Evolutionary conservation across 305 asterid genomes (phyloP).

Genomic region (Fraxinus angustifolia): DNA sequence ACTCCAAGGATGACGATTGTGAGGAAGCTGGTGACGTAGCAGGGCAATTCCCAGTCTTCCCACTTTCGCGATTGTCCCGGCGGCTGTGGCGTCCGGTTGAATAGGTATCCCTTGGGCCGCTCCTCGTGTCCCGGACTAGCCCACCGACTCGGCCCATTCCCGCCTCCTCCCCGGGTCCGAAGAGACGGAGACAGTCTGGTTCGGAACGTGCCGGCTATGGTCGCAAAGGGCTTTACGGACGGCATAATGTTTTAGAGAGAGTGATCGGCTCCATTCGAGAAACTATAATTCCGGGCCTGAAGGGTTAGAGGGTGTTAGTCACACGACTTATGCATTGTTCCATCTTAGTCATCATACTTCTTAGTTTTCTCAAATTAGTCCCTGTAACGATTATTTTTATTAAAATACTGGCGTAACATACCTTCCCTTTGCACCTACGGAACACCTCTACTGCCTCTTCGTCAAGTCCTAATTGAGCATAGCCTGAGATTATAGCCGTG

Average conservation of each 20-base stretch:
- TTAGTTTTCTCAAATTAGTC: neutral
- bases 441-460: too few relatives aligned
- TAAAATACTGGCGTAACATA: too few relatives aligned
- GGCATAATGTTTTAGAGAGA: conserved; percentile 30
- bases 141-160: conserved; percentile 63
- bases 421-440: too few relatives aligned
- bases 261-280: neutral
- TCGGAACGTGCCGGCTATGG: conserved; percentile 60
- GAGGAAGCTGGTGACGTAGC: conserved; percentile 70
- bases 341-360: neutral
- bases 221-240: conserved; percentile 52
- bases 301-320: neutral
- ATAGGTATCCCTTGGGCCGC: conserved; percentile 63
- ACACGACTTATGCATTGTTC: neutral
- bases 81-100: conserved; percentile 59
- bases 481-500: too few relatives aligned
- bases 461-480: too few relatives aligned
- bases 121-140: conserved; percentile 72
- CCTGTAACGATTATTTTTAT: neutral
- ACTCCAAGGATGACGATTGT: conserved; percentile 76
- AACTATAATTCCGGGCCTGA: neutral
- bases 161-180: conserved; percentile 58
- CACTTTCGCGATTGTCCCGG: conserved; percentile 63
- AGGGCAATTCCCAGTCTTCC: conserved; percentile 94
- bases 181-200: conserved; percentile 50